Percentiles rank a stretch among this genome's conserved stretches.
Evolutionary conservation across 805 yeast species (phyloP).

Genomic region (Lipomyces chichibuensis): DNA sequence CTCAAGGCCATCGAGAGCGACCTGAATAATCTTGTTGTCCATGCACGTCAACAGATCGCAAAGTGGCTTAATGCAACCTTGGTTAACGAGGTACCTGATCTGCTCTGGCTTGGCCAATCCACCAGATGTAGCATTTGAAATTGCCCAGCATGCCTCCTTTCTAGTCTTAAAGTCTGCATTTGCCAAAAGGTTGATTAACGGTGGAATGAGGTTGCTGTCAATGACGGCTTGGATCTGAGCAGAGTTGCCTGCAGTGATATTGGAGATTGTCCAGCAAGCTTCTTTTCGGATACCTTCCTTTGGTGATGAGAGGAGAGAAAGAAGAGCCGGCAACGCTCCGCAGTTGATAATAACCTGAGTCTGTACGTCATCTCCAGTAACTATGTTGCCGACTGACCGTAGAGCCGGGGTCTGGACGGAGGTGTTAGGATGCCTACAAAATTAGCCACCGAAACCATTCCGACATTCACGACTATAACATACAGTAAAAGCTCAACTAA

Average conservation of each 20-base stretch:
- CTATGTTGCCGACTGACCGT: slow-evolving; percentile 96
- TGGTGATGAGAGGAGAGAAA: slow-evolving; percentile 74
- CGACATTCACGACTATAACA: background rate
- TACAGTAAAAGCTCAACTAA: slow-evolving; percentile 75
- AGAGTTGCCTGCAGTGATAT: slow-evolving; percentile 95
- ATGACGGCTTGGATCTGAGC: slow-evolving; percentile 97
- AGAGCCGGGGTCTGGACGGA: slow-evolving; percentile 95
- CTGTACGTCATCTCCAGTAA: slow-evolving; percentile 94
- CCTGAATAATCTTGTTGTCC: slow-evolving; percentile 90
- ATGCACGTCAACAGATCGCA: slow-evolving; percentile 88
- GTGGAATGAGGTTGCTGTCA: slow-evolving; percentile 91
- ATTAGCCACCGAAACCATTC: background rate
- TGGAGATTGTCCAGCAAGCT: slow-evolving; percentile 98
- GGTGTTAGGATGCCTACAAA: slow-evolving; percentile 68
- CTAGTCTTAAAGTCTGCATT: slow-evolving; percentile 93
- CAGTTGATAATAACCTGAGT: slow-evolving; percentile 93
- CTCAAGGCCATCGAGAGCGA: slow-evolving; percentile 91
- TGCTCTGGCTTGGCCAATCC: slow-evolving; percentile 91
- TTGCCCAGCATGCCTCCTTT: slow-evolving; percentile 99
- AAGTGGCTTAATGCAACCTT: slow-evolving; percentile 96
- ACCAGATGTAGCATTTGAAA: slow-evolving; percentile 96
- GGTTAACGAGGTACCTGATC: slow-evolving; percentile 86
- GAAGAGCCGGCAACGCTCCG: slow-evolving; percentile 85
- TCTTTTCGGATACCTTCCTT: slow-evolving; percentile 94
- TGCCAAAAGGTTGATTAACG: slow-evolving; percentile 73